Percentiles rank a stretch among this genome's conserved stretches.
These are phyloP conservation scores for Cytospora schulzeri DNA, from an alignment of 2,329 filamentous ascomycete species.

Conservation along the genomic window DNA sequence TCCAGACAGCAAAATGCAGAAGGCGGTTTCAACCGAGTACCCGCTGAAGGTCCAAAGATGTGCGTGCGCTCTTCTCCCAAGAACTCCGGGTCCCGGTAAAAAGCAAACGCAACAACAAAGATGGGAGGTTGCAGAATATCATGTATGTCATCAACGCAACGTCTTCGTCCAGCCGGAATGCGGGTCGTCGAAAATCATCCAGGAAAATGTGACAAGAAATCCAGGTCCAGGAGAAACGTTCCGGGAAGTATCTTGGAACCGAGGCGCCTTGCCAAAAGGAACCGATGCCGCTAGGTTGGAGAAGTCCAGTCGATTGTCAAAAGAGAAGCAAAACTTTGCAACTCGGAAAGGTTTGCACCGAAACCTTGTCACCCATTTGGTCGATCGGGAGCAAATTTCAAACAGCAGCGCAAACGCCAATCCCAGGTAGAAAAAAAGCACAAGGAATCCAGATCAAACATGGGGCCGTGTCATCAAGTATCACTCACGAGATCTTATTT, in stretches of 20 bases:
- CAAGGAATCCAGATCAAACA: slow-evolving; percentile 20
- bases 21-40: slow-evolving; percentile 14
- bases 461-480: slow-evolving; percentile 20
- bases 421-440: slow-evolving; percentile 19
- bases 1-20: slow-evolving; percentile 45
- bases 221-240: slow-evolving; percentile 23
- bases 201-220: slow-evolving; percentile 20
- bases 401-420: slow-evolving; percentile 23
- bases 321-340: slow-evolving; percentile 19
- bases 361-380: slow-evolving; percentile 5
- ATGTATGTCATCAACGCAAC: slow-evolving; percentile 19
- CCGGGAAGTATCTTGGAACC: slow-evolving; percentile 15
- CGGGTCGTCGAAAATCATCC: slow-evolving; percentile 18
- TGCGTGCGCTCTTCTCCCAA: slow-evolving; percentile 36
- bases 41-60: slow-evolving; percentile 5
- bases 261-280: slow-evolving; percentile 22
- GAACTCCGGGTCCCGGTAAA: slow-evolving; percentile 32
- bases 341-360: slow-evolving; percentile 6
- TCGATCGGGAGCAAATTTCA: slow-evolving; percentile 6
- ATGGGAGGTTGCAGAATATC: slow-evolving; percentile 8
- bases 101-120: slow-evolving; percentile 16
- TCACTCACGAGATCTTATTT: slow-evolving; percentile 24
- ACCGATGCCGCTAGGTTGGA: slow-evolving; percentile 7
- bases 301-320: slow-evolving; percentile 16
- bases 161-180: slow-evolving; percentile 10